Percentiles rank a stretch among this genome's conserved stretches.
Conservation (phyloP, 805 yeast genomes). For the Clavispora phyllophila region DNA sequence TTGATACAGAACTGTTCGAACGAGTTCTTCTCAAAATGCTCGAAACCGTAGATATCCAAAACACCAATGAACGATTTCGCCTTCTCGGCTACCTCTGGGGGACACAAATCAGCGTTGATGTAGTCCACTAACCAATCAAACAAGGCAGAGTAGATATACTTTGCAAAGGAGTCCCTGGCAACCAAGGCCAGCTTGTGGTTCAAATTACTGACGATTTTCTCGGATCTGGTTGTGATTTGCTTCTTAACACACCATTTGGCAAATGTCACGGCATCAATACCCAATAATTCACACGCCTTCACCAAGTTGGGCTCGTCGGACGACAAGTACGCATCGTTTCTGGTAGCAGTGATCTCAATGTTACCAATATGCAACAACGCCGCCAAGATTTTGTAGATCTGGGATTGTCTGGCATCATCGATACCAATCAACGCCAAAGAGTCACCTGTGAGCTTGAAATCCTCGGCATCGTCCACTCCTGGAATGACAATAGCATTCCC, state of each 20-base stretch:
- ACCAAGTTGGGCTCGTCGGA: constrained; percentile 83
- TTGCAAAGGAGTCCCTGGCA: constrained; percentile 95
- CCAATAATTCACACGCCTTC: constrained; percentile 79
- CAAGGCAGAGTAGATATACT: constrained; percentile 84
- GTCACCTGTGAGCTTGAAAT: constrained; percentile 67
- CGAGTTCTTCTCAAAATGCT: constrained; percentile 89
- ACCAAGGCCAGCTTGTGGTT: constrained; percentile 80
- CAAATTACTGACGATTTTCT: constrained; percentile 81
- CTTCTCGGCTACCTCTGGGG: constrained; percentile 57
- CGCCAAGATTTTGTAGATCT: constrained; percentile 75
- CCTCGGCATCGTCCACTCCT: constrained; percentile 79
- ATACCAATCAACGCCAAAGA: constrained; percentile 83
- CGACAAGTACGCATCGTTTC: constrained; percentile 74
- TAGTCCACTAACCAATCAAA: constrained; percentile 93
- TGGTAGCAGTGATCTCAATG: constrained; percentile 76
- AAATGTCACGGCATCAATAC: constrained; percentile 66
- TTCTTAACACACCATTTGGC: constrained; percentile 91
- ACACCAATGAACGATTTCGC: constrained; percentile 86
- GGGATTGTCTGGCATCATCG: constrained; percentile 48
- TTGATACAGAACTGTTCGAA: constrained; percentile 97
- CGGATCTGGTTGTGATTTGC: constrained; percentile 88
- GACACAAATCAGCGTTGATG: constrained; percentile 77
- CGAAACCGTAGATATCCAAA: constrained; percentile 95
- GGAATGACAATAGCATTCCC: constrained; percentile 72
- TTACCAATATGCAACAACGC: constrained; percentile 92